These are phyloP conservation scores for Calycina herbarum DNA, from an alignment of 2,329 filamentous ascomycete genomes.

Conservation along the genomic window DNA sequence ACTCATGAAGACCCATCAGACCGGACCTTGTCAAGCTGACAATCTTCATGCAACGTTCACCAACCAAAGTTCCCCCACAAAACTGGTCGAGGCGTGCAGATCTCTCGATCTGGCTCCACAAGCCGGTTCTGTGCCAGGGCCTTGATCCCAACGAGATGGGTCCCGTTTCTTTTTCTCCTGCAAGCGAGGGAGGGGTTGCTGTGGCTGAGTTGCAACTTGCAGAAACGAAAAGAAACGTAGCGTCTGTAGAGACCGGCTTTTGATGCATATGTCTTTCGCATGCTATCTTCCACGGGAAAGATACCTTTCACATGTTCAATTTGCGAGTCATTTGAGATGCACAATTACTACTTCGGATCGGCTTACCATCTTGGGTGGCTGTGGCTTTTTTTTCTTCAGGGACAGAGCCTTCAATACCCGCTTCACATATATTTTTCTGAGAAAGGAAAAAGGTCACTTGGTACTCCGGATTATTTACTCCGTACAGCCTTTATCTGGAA, in stretches of 20 bases:
- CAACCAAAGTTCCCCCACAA: too few species aligned
- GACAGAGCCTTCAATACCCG: neutral
- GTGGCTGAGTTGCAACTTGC: neutral
- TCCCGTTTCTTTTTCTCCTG: too few species aligned
- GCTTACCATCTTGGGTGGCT: too few species aligned
- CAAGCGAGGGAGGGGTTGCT: neutral
- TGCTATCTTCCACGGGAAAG: too few species aligned
- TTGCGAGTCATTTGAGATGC: too few species aligned
- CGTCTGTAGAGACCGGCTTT: neutral
- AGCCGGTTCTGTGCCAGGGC: too few species aligned
- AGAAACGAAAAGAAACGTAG: neutral
- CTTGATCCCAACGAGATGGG: too few species aligned
- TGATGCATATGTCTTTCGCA: neutral
- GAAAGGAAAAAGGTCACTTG: neutral
- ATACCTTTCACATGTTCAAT: too few species aligned
- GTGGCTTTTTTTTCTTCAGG: neutral
- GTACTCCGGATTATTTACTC: neutral
- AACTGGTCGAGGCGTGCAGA: too few species aligned
- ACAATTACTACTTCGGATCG: too few species aligned
- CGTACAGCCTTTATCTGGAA: neutral
- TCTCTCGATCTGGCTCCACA: too few species aligned
- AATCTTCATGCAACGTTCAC: slow-evolving; percentile 1
- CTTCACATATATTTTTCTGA: neutral
- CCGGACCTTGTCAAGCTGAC: neutral
- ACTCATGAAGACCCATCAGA: neutral